Evolutionary conservation across 73 alveolate genomes (phyloP).

Genomic region (Symbiodinium pilosum): DNA sequence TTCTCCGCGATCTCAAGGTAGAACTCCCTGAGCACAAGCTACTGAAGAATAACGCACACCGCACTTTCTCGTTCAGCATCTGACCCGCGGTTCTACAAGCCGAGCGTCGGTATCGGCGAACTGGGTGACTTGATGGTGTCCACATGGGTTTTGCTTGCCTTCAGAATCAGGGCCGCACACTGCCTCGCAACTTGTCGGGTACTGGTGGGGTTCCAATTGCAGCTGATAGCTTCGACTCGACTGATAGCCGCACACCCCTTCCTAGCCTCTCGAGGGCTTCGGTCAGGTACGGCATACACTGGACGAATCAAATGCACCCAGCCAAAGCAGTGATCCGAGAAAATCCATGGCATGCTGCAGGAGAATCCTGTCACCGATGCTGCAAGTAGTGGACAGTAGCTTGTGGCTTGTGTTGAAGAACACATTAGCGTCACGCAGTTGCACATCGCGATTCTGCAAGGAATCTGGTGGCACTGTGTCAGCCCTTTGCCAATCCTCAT

Average conservation of each 20-base stretch:
- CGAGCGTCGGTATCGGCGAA: not conserved
- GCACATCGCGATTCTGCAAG: not conserved
- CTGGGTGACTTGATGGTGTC: not conserved
- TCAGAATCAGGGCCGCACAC: not conserved
- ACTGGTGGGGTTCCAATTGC: too few species aligned
- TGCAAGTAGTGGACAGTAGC: too few species aligned
- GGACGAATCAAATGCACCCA: not conserved
- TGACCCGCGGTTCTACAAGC: too few species aligned
- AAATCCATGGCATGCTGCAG: not conserved
- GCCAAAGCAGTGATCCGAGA: not conserved
- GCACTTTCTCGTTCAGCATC: too few species aligned
- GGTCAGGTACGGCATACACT: not conserved
- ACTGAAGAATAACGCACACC: too few species aligned
- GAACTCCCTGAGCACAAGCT: constrained; percentile 73
- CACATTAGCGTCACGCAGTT: too few species aligned
- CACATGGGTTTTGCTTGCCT: not conserved
- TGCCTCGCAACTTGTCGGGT: not conserved
- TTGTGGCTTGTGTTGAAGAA: too few species aligned
- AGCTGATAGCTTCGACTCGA: too few species aligned
- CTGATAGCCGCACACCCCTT: too few species aligned
- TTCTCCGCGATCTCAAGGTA: constrained; percentile 41
- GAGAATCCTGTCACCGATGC: too few species aligned
- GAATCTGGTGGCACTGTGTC: not conserved
- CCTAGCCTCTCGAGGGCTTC: not conserved
- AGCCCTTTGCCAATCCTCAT: not conserved